A percentile compares a stretch with the other conserved stretches of the same genome.
phyloP scores from a whole-genome alignment of 345 rosid genomes.

The Gossypium herbaceum region DNA sequence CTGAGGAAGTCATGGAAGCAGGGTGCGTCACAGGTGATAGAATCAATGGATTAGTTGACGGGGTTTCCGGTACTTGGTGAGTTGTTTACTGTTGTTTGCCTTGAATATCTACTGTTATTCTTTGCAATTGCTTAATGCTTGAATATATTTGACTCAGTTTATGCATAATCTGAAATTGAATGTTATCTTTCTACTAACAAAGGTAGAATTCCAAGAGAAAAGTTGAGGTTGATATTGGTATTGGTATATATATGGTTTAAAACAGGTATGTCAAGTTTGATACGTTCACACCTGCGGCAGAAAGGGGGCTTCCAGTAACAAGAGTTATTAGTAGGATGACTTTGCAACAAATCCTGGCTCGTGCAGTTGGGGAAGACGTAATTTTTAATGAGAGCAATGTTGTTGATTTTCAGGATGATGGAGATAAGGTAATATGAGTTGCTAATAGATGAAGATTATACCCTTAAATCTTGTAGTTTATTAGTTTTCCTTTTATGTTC shows the following conservation, averaged over 20 bases:
- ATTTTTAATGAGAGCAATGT: conserved; percentile 79
- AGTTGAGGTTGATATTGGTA: no score
- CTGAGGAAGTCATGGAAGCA: conserved; percentile 74
- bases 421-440: conserved; percentile 52
- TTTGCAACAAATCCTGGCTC: conserved; percentile 74
- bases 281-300: conserved; percentile 89
- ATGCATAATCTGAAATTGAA: no score
- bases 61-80: conserved; percentile 87
- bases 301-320: conserved; percentile 85
- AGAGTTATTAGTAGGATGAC: conserved; percentile 89
- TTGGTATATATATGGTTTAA: conserved; percentile 9
- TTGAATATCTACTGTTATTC: neutral
- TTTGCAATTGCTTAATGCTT: neutral
- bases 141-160: neutral
- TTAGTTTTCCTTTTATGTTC: neutral
- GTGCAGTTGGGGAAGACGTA: conserved; percentile 75
- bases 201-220: no score
- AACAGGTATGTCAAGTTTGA: conserved; percentile 91
- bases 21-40: conserved; percentile 96
- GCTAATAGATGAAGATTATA: conserved; percentile 3
- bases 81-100: conserved; percentile 18
- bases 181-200: no score
- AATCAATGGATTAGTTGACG: conserved; percentile 90
- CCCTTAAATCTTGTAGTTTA: neutral
- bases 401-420: conserved; percentile 74